Base-by-base conservation (phyloP, 2,329 filamentous ascomycete species). In the Arthrobotrys conoides region DNA sequence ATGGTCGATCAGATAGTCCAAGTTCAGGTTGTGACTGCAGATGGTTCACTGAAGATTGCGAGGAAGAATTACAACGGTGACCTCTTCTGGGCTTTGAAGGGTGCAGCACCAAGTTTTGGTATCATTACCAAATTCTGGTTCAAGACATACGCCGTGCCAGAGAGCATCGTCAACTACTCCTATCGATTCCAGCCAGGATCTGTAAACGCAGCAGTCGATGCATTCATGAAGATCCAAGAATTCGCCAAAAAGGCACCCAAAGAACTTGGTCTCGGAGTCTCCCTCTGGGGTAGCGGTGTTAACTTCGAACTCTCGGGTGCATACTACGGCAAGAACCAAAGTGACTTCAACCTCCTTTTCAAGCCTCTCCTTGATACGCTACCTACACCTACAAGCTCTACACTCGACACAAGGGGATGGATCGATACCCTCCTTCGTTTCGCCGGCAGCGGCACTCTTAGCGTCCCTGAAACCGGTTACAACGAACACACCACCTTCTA, bases 1-100 rank as follows among this genome's bases (percentile, higher is more conserved):
- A 84, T 87, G 1, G 83, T 89, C 55, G 88, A 89, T 75, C 85
- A 86, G 24, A 84, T 89, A 20, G 81, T 86, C 9, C 86, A 83
- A n/a, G 82, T 87, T 1, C 85, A 87, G 33, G 86, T 88, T 0
- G 86, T 89, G 0, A 83, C 87, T 24, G 80, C 81, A 3, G 76
- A 81, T 44, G 80, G 81, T 18, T 64, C 64, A 3, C 12, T 73
- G 5, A 71, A 71, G 10, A 76, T 49, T 6, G 81, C 76, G 1
- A 80, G 84, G 18, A 80, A 81, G 10, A 82, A 80, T 1, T 83
- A 84, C 71, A 84, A 86, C 79, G 33, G 79, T 0, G 85, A 86
- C 33, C 82, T 87, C 8, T 86, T 85, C 82, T 87, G 85, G 85
- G 86, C 85, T 8, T 70, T 87, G 12, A 84, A 84, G 8, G 86